phyloP scores from a whole-genome alignment of 176 grass and related monocot species.

The Thalia dealbata region DNA sequence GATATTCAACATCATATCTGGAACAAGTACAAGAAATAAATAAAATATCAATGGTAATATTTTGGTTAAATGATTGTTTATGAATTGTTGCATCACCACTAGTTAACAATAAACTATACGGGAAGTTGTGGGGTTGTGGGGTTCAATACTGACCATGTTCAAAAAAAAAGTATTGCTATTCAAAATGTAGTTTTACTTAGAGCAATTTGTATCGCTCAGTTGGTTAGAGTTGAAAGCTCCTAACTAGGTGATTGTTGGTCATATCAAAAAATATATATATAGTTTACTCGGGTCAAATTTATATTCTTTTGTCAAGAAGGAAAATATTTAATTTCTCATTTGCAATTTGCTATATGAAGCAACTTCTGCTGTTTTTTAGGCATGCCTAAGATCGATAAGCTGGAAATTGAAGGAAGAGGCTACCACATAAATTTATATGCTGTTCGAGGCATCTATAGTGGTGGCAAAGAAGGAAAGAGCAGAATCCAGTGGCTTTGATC shows the following conservation, averaged over 20 bases:
- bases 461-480: constrained; percentile 96
- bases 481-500: constrained; percentile 94
- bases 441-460: constrained; percentile 58
- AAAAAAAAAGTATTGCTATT: no score
- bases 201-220: no score
- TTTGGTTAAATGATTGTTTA: neutral
- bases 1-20: constrained; percentile 66
- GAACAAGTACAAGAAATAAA: constrained; percentile 91
- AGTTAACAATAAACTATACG: constrained; percentile 11
- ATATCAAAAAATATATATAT: no score
- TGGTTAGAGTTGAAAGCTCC: no score
- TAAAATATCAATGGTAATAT: constrained; percentile 75
- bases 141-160: no score
- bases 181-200: no score
- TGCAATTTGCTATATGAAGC: constrained; percentile 11
- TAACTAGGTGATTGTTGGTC: no score
- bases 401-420: constrained; percentile 99
- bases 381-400: constrained; percentile 75
- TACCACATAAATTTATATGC: constrained; percentile 89
- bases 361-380: constrained; percentile 40
- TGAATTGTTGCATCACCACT: neutral
- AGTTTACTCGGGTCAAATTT: no score
- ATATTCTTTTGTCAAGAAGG: neutral
- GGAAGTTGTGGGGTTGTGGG: no score
- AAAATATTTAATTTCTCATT: neutral